Base-by-base conservation (phyloP, 1,139 yeast genomes). In the Candida sp. region DNA sequence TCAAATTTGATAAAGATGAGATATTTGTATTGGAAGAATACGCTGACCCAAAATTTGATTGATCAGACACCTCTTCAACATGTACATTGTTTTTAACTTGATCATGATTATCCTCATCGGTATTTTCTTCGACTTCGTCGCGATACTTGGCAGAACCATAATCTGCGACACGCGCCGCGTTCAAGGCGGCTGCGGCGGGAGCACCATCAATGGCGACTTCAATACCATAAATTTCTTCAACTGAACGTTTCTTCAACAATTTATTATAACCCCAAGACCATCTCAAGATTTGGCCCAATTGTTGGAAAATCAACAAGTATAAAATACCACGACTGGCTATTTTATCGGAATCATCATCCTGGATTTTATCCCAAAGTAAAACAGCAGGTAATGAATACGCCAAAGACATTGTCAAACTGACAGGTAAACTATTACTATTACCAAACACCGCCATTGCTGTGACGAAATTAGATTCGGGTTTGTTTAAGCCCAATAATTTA, bases 181-280 rank as follows among this genome's bases (percentile, higher is more conserved):
- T 48, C 21, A 32, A 43, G 29, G 37, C 41, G 32, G 50, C 36
- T 30, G 49, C 38, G 21, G 48, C 43, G 15, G 45, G 40, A 9
- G 42, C 38, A 41, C 51, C 58, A 27, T 46, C 46, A 32, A 41
- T 40, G 27, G 40, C 33, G 22, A 46, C 42, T 4, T 56, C 58
- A 29, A 47, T 36, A 43, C 51, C 47, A 45, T 69, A 68, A 22
- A 77, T 63, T 49, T 77, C 81, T 37, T 63, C 61, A 12, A 51
- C 58, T 4, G 75, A 62, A 45, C 84, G 71, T 53, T 70, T 79
- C 40, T 84, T 75, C 48, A 87, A 68, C 47, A 87, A 68, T 22
- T 81, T 84, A 59, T 87, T 86, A 64, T 81, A 87, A n/a, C 96
- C 96, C 95, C 95, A 87, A 3, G 93, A 84, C 96, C 96, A 87